A percentile compares a stretch with the other conserved stretches of the same genome.
These are phyloP conservation scores for Cutaneotrichosporon mucoides DNA, from an alignment of 1,284 basidiomycete genomes.

Conservation along the genomic window DNA sequence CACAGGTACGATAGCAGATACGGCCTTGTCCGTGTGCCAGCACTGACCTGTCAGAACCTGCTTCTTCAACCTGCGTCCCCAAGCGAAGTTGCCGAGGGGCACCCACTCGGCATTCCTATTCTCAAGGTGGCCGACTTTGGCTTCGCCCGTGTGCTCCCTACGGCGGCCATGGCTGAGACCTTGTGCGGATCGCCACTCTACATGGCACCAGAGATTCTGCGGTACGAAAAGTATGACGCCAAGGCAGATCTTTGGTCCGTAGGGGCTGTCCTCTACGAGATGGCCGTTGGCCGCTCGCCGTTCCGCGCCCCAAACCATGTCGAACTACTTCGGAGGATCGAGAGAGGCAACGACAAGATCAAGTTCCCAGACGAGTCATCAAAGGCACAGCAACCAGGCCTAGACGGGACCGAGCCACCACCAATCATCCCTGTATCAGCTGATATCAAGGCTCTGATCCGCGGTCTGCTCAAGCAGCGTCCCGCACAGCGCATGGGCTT, in stretches of 20 bases:
- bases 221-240: constrained; percentile 96
- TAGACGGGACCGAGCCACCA: constrained; percentile 16
- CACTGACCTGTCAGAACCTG: constrained; percentile 62
- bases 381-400: constrained; percentile 50
- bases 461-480: constrained; percentile 72
- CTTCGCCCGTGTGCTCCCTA: constrained; percentile 88
- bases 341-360: constrained; percentile 67
- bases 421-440: constrained; percentile 58
- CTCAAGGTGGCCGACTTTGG: constrained; percentile 97
- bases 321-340: constrained; percentile 90
- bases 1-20: constrained; percentile 58
- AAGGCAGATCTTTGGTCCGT: constrained; percentile 98
- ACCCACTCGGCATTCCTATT: constrained; percentile 87
- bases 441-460: constrained; percentile 86
- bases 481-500: constrained; percentile 83
- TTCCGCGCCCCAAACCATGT: constrained; percentile 96
- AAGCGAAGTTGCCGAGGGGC: constrained; percentile 74
- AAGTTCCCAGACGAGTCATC: constrained; percentile 82
- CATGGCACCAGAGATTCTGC: constrained; percentile 98
- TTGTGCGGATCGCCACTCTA: constrained; percentile 96
- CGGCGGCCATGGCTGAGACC: constrained; percentile 92
- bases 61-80: constrained; percentile 77
- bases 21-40: background rate
- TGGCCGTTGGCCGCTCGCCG: constrained; percentile 86
- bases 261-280: constrained; percentile 94